These are phyloP conservation scores for Phylloporus sp. DNA, from an alignment of 1,284 basidiomycete species.

Conservation along the genomic window DNA sequence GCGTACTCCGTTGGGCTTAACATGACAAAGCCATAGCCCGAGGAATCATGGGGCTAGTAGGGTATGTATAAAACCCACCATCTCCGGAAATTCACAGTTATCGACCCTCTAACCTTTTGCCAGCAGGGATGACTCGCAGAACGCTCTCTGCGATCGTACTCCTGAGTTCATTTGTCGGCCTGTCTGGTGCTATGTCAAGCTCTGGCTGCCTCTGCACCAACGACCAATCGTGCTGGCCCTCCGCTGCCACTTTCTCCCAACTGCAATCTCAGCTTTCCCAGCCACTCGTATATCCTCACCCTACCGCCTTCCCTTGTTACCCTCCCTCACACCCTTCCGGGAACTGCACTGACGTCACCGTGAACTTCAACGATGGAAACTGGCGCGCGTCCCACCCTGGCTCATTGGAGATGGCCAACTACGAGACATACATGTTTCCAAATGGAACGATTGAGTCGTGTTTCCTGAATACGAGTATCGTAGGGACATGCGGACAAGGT, in stretches of 20 bases:
- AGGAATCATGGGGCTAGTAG: not conserved
- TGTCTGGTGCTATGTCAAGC: not conserved
- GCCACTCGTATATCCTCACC: conserved; percentile 33
- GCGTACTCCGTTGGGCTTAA: not conserved
- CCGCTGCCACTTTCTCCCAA: conserved; percentile 35
- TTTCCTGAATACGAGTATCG: conserved; percentile 44
- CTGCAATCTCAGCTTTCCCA: conserved; percentile 37
- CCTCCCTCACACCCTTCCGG: conserved; percentile 18
- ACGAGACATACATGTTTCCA: conserved; percentile 42
- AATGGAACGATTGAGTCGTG: conserved; percentile 48
- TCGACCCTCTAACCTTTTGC: too few species aligned
- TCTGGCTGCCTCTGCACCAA: conserved; percentile 18
- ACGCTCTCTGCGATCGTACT: not conserved
- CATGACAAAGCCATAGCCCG: not conserved
- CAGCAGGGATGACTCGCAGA: conserved; percentile 10
- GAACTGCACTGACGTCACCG: conserved; percentile 35
- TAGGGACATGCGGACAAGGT: conserved; percentile 44
- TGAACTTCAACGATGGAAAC: conserved; percentile 36
- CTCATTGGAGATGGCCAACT: conserved; percentile 44
- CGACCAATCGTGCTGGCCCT: conserved; percentile 45
- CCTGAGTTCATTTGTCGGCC: not conserved
- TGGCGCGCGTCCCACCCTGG: conserved; percentile 48
- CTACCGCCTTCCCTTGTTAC: conserved; percentile 34
- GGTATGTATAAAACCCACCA: conserved; percentile 1
- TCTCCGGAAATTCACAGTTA: too few species aligned